Evolutionary conservation across 352 stramenopile genomes (phyloP).

Genomic region (Phytophthora pseudosyringae): DNA sequence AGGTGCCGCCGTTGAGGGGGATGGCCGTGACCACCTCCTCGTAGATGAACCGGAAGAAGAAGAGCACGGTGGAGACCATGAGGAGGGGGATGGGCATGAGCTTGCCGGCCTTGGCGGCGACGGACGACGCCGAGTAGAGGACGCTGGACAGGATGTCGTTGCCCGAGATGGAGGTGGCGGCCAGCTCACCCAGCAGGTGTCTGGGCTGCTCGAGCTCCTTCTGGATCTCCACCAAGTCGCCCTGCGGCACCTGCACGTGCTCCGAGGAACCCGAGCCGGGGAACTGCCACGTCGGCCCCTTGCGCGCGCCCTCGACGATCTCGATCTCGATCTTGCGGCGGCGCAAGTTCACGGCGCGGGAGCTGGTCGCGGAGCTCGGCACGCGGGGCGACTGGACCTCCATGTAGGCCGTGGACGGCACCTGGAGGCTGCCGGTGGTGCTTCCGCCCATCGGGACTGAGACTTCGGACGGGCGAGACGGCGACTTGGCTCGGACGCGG

Average conservation of each 20-base stretch:
- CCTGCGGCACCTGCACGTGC: slow-evolving; percentile 41
- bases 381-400: slow-evolving; percentile 28
- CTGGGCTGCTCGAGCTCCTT: slow-evolving; percentile 34
- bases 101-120: slow-evolving; percentile 63
- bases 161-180: slow-evolving; percentile 85
- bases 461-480: slow-evolving; percentile 6
- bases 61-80: slow-evolving; percentile 69
- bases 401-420: slow-evolving; percentile 31
- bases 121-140: slow-evolving; percentile 65
- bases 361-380: slow-evolving; percentile 19
- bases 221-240: slow-evolving; percentile 45
- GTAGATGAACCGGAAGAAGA: slow-evolving; percentile 83
- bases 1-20: slow-evolving; percentile 90
- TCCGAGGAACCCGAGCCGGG: slow-evolving; percentile 42
- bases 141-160: slow-evolving; percentile 92
- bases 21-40: slow-evolving; percentile 89
- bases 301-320: slow-evolving; percentile 35
- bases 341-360: slow-evolving; percentile 35
- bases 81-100: slow-evolving; percentile 81
- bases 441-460: slow-evolving; percentile 25
- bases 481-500: slow-evolving; percentile 12
- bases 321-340: slow-evolving; percentile 60
- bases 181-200: slow-evolving; percentile 66
- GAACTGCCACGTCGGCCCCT: slow-evolving; percentile 50
- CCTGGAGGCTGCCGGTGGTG: slow-evolving; percentile 17